phyloP scores from a whole-genome alignment of 345 rosid species.

The Gossypium ekmanianum region DNA sequence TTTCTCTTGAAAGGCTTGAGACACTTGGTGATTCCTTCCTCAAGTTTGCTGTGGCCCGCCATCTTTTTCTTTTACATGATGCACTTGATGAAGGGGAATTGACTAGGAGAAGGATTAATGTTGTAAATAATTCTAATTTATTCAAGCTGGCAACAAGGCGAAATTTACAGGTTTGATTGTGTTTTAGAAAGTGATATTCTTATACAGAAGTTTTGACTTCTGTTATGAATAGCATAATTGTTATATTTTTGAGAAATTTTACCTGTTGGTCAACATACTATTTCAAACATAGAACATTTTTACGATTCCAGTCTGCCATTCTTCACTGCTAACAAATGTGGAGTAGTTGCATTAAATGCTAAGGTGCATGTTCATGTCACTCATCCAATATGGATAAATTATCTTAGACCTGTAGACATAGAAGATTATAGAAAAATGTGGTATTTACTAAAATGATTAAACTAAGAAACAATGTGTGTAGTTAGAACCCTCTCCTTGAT shows the following conservation, averaged over 20 bases:
- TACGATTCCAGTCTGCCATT: not conserved
- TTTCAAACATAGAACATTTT: constrained; percentile 6
- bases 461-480: not conserved
- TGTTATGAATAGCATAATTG: not conserved
- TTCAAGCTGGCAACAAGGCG: constrained; percentile 54
- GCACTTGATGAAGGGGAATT: constrained; percentile 82
- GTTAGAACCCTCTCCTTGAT: not conserved
- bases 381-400: constrained; percentile 3
- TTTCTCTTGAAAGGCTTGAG: constrained; percentile 94
- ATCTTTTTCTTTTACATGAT: constrained; percentile 69
- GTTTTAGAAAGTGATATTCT: constrained; percentile 13
- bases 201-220: not conserved
- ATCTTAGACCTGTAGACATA: not conserved
- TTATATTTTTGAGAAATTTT: constrained; percentile 2
- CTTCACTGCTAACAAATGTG: constrained; percentile 5
- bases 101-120: constrained; percentile 71
- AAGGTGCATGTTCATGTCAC: not conserved
- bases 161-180: constrained; percentile 64
- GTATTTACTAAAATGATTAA: not conserved
- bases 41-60: constrained; percentile 77
- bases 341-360: constrained; percentile 2
- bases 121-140: constrained; percentile 73
- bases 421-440: not conserved
- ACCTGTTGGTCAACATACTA: not conserved
- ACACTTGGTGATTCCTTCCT: constrained; percentile 88